A percentile compares a stretch with the other conserved stretches of the same genome.
Evolutionary conservation across 805 yeast species (phyloP).

Genomic region (Yarrowia alimentaria): DNA sequence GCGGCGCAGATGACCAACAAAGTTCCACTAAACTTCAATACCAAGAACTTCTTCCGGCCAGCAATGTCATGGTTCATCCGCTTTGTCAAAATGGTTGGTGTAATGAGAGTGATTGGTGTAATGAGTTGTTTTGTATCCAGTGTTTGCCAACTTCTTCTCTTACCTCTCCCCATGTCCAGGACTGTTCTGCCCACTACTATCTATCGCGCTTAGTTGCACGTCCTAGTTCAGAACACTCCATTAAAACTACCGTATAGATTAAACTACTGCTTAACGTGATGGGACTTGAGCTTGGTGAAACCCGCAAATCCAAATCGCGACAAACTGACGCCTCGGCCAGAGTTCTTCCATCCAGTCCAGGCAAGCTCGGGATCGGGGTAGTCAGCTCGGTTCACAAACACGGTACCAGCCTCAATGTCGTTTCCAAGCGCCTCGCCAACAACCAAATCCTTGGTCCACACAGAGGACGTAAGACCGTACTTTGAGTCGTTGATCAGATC

Average conservation of each 20-base stretch:
- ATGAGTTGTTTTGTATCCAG: too few species aligned
- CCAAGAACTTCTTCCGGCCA: too few species aligned
- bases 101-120: too few species aligned
- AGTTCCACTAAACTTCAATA: too few species aligned
- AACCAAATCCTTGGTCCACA: conserved; percentile 69
- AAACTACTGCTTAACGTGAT: conserved; percentile 40
- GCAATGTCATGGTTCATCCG: too few species aligned
- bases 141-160: too few species aligned
- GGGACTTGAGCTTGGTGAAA: conserved; percentile 39
- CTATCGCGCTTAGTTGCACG: too few species aligned
- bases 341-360: conserved; percentile 71
- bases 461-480: conserved; percentile 85
- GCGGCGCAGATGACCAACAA: too few species aligned
- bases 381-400: conserved; percentile 63
- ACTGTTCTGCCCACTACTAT: too few species aligned
- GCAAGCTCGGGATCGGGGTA: conserved; percentile 65
- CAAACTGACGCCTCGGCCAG: conserved; percentile 71
- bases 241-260: background rate
- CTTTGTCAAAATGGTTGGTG: too few species aligned
- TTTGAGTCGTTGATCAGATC: conserved; percentile 70
- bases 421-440: conserved; percentile 65
- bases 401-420: conserved; percentile 60
- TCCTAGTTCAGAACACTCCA: background rate
- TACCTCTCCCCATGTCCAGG: too few species aligned
- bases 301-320: conserved; percentile 60